A percentile compares a stretch with the other conserved stretches of the same genome.
These are phyloP conservation scores for Calocybe gangraenosa DNA, from an alignment of 768 basidiomycete species.

Conservation along the genomic window DNA sequence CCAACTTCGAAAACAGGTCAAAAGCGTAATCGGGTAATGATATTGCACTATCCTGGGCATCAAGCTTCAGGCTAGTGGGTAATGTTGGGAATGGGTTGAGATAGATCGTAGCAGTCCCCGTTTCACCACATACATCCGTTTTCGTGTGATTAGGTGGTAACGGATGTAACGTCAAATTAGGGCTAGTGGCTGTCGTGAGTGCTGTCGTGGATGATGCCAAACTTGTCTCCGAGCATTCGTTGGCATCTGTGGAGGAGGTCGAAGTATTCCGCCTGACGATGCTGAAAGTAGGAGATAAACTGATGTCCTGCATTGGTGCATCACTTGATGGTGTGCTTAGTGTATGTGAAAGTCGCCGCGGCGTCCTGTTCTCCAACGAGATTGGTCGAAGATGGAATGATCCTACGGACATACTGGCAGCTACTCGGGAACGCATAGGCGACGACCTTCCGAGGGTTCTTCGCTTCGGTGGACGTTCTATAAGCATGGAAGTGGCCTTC, in stretches of 20 bases:
- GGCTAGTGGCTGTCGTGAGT: conserved; percentile 5
- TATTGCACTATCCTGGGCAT: conserved; percentile 8
- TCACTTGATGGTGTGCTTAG: too few relatives aligned
- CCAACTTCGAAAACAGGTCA: conserved; percentile 18
- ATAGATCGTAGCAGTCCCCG: conserved; percentile 16
- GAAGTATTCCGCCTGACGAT: conserved; percentile 2
- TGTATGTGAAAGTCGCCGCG: background rate
- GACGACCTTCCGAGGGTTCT: conserved; percentile 31
- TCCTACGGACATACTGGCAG: conserved; percentile 13
- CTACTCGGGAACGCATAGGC: conserved; percentile 29
- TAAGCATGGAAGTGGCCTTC: conserved; percentile 23
- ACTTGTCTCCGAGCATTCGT: background rate
- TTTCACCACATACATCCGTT: conserved; percentile 1
- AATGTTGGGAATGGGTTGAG: conserved; percentile 1
- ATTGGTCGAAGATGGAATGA: conserved; percentile 9
- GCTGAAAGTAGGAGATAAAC: background rate
- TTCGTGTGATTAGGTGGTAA: background rate
- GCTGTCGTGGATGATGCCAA: conserved; percentile 2
- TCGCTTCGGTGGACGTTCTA: conserved; percentile 27
- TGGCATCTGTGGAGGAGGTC: conserved; percentile 6
- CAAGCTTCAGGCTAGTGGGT: conserved; percentile 2
- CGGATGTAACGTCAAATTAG: background rate
- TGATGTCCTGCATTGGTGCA: too few relatives aligned
- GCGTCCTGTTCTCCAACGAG: conserved; percentile 13
- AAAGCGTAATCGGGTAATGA: conserved; percentile 19